Conservation (phyloP, 2,329 filamentous ascomycete genomes). For the Graphiopsis chlorocephala region DNA sequence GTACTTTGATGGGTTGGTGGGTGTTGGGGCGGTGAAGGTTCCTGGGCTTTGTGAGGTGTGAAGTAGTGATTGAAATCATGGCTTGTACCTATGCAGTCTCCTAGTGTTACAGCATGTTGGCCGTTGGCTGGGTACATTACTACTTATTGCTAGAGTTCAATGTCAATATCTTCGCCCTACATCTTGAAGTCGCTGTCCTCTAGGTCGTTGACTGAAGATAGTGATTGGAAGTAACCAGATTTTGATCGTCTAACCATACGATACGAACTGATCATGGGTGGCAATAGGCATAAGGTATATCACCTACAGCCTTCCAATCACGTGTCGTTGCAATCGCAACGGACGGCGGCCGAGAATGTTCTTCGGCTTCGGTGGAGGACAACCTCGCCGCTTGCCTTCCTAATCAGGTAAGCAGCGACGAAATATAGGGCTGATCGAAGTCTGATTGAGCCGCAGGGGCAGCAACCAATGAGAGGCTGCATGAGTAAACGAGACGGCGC, state of each 20-base stretch:
- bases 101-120: not conserved
- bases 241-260: not conserved
- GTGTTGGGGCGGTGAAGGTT: slow-evolving; percentile 47
- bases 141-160: not conserved
- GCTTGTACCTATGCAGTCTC: not conserved
- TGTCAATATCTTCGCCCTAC: not conserved
- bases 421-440: slow-evolving; percentile 4
- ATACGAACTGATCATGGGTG: not conserved
- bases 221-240: not conserved
- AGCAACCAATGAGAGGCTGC: not conserved
- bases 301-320: not conserved
- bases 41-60: slow-evolving; percentile 34
- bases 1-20: slow-evolving; percentile 72
- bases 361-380: not conserved
- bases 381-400: not conserved
- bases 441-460: slow-evolving; percentile 14
- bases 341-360: not conserved
- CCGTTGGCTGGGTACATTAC: not conserved
- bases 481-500: slow-evolving; percentile 7
- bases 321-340: not conserved
- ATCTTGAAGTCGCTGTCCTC: no score
- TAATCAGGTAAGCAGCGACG: not conserved
- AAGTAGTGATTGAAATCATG: not conserved
- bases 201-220: no score
- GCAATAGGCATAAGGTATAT: not conserved